These are phyloP conservation scores for Phytophthora tubulina DNA, from an alignment of 352 stramenopile genomes.

Conservation along the genomic window DNA sequence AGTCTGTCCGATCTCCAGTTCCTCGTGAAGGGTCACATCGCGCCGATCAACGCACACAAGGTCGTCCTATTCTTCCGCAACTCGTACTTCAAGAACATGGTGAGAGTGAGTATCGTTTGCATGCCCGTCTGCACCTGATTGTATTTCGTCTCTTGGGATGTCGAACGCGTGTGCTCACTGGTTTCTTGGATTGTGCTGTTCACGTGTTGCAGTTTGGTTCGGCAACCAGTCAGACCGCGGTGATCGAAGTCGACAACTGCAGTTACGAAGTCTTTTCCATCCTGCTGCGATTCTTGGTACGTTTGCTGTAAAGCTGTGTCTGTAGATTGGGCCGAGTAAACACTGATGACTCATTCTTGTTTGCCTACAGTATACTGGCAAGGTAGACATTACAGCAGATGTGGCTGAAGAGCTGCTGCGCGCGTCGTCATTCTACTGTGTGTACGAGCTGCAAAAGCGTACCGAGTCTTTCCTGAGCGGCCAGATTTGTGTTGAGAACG, in stretches of 20 bases:
- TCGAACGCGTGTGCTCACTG: slow-evolving; percentile 18
- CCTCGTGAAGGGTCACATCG: slow-evolving; percentile 87
- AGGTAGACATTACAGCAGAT: slow-evolving; percentile 84
- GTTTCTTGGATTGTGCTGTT: slow-evolving; percentile 14
- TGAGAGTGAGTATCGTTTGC: slow-evolving; percentile 78
- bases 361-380: slow-evolving; percentile 87
- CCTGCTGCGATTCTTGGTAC: slow-evolving; percentile 84
- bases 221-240: slow-evolving; percentile 80
- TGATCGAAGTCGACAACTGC: slow-evolving; percentile 92
- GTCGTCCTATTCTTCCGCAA: slow-evolving; percentile 92
- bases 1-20: slow-evolving; percentile 89
- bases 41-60: slow-evolving; percentile 89
- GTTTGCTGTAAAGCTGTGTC: slow-evolving; percentile 25
- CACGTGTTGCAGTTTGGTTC: slow-evolving; percentile 73
- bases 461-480: slow-evolving; percentile 82
- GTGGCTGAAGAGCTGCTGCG: slow-evolving; percentile 85
- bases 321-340: background rate
- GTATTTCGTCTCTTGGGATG: background rate
- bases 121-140: slow-evolving; percentile 20
- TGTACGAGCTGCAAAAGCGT: slow-evolving; percentile 88
- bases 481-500: slow-evolving; percentile 85
- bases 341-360: slow-evolving; percentile 24
- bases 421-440: slow-evolving; percentile 84
- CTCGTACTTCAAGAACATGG: slow-evolving; percentile 93
- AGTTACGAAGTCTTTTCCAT: slow-evolving; percentile 90